These are phyloP conservation scores for Microdochium nivale DNA, from an alignment of 2,329 filamentous ascomycete genomes.

Conservation along the genomic window DNA sequence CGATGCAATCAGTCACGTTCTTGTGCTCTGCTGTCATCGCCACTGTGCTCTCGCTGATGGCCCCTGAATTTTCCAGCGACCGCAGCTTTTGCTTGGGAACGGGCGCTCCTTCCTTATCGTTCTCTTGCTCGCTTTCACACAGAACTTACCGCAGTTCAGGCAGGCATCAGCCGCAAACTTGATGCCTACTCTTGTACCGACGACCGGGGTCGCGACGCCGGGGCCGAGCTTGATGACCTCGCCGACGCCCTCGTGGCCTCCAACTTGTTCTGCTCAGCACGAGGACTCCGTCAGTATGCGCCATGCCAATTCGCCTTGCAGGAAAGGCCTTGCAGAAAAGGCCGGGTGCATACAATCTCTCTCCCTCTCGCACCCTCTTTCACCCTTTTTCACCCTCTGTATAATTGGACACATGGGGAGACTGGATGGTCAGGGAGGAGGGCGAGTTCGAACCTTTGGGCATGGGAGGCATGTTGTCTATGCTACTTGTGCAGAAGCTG, in stretches of 20 bases:
- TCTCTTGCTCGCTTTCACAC: neutral
- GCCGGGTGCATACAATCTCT: no score
- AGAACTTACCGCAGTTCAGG: conserved; percentile 9
- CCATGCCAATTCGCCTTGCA: no score
- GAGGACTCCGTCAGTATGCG: conserved; percentile 1
- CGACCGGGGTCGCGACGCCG: conserved; percentile 6
- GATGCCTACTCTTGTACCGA: conserved; percentile 10
- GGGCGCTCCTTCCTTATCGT: no score
- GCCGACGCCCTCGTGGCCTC: conserved; percentile 12
- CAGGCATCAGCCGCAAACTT: conserved; percentile 13
- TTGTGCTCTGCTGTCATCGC: no score
- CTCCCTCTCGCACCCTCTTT: no score
- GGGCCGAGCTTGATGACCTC: conserved; percentile 8
- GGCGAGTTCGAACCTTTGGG: neutral
- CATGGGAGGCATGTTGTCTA: conserved; percentile 3
- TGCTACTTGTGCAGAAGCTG: conserved; percentile 13
- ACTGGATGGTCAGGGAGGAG: neutral
- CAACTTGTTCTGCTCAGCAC: conserved; percentile 7
- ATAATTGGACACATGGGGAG: no score
- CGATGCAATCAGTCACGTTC: neutral
- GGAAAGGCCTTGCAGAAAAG: no score
- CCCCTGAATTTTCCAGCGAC: no score
- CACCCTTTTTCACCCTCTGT: no score
- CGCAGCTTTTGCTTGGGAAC: no score
- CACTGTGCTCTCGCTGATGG: no score